Evolutionary conservation across 805 yeast genomes (phyloP), one percentile per base, ranked within the genome.

Genomic region (Isabelozyma pseudorhagii): DNA sequence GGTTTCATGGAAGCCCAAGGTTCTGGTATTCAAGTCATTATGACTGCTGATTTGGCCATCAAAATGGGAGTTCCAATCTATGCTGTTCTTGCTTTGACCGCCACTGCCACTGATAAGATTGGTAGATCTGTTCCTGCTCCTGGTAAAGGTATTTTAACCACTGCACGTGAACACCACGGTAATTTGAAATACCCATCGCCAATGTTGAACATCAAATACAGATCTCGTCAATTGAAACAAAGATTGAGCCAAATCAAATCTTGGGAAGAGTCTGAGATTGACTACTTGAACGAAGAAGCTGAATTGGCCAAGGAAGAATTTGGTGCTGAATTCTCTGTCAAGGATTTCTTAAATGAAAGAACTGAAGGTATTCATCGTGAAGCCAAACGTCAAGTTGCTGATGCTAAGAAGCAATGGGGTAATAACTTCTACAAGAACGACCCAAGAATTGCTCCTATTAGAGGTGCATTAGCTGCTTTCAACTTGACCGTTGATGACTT

Each of bases 1-100:
- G 99, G 99, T 61, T 94, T 94, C 80, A 94, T 94, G 98, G 99
- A 94, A 80, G 86, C 99, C 40, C 99, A 94, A 76, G 99, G 99
- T 80, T 83, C 98, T 47, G 99, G 99, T 84, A 87, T 89, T 60
- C 97, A 94, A 79, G 85, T 94, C 56, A 82, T 94, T 56, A 94
- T 94, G 99, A 82, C 84, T 58, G 99, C 97, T 48, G 90, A 87
- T 58, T 78, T 94, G 58, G 99, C 99, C 38, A 63, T 94, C 59
- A 83, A 87, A 68, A 94, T 94, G 99, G 99, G 99, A 78, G 97
- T 96, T 61, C 99, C 99, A 68, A 89, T 94, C 63, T 89, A 96
- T 63, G 99, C 97, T 74, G 84, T 94, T 54, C 80, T 92, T 61
- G 99, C 96, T 48, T 75, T 92, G 81, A 81, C 97, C 50, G 93